Evolutionary conservation across 208 protist species (phyloP).

Genomic region (Vickermania ingenoplastis): DNA sequence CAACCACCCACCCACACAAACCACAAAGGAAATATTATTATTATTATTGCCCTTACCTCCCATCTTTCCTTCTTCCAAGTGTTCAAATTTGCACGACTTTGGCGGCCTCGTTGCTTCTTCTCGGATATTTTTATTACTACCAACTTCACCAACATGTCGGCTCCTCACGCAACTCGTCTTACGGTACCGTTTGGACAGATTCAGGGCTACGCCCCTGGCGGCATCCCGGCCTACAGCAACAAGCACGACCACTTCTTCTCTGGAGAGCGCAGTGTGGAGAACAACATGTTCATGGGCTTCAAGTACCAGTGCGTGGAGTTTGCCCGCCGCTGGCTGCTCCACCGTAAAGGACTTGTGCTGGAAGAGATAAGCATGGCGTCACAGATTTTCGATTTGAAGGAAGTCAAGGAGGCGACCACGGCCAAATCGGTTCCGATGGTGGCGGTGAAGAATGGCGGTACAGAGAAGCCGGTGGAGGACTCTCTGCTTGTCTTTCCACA

Average conservation of each 20-base stretch:
- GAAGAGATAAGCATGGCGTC: constrained; percentile 76
- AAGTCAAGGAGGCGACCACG: constrained; percentile 53
- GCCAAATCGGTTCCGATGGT: constrained; percentile 34
- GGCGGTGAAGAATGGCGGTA: constrained; percentile 44
- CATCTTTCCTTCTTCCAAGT: too few relatives aligned
- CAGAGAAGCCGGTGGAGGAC: constrained; percentile 55
- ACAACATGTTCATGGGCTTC: constrained; percentile 72
- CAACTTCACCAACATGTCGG: too few relatives aligned
- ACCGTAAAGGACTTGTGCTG: constrained; percentile 69
- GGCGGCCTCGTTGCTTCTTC: too few relatives aligned
- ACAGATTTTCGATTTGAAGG: constrained; percentile 62
- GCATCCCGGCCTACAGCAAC: constrained; percentile 85
- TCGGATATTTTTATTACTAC: too few relatives aligned
- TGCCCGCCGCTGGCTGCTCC: constrained; percentile 74
- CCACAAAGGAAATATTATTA: too few relatives aligned
- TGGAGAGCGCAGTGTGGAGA: constrained; percentile 69
- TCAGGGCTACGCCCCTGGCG: constrained; percentile 63
- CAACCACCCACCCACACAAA: too few relatives aligned
- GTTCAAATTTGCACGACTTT: too few relatives aligned
- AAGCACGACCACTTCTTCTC: constrained; percentile 82
- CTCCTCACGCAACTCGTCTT: too few relatives aligned
- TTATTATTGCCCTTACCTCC: too few relatives aligned
- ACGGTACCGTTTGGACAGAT: constrained; percentile 54
- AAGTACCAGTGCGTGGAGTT: constrained; percentile 90
- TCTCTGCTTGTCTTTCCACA: constrained; percentile 72